Conservation (phyloP, 2,329 filamentous ascomycete species). For the Fusarium secorum region DNA sequence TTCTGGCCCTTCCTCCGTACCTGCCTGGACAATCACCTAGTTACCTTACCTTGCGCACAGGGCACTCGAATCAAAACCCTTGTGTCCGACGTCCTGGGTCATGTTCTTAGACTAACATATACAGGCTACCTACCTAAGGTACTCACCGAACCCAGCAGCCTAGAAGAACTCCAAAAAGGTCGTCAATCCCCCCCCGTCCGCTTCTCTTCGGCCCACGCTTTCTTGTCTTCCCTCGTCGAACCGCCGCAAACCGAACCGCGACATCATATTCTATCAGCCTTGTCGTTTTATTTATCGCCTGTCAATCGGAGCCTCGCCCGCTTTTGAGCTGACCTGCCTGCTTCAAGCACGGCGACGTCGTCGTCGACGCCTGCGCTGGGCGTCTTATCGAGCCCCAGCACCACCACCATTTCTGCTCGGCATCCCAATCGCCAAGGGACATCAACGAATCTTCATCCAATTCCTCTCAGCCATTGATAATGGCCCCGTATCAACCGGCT, state of each 20-base stretch:
- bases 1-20: too few species aligned
- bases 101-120: neutral
- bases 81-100: slow-evolving; percentile 1
- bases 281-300: slow-evolving; percentile 5
- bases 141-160: slow-evolving; percentile 33
- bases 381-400: slow-evolving; percentile 11
- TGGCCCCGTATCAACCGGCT: slow-evolving; percentile 39
- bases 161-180: slow-evolving; percentile 41
- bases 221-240: slow-evolving; percentile 42
- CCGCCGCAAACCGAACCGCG: slow-evolving; percentile 49
- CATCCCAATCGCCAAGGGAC: slow-evolving; percentile 1
- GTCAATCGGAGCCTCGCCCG: slow-evolving; percentile 7
- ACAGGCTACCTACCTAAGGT: neutral
- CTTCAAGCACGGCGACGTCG: slow-evolving; percentile 17
- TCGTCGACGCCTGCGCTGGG: slow-evolving; percentile 8
- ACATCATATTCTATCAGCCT: slow-evolving; percentile 27
- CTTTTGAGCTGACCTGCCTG: slow-evolving; percentile 25
- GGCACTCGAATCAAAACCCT: slow-evolving; percentile 26
- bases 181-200: slow-evolving; percentile 35
- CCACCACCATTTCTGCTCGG: slow-evolving; percentile 12
- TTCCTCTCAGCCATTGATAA: slow-evolving; percentile 7
- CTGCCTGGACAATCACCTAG: neutral
- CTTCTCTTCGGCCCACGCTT: slow-evolving; percentile 40
- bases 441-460: slow-evolving; percentile 7
- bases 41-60: slow-evolving; percentile 11